These are phyloP conservation scores for Aspergillus ibericus DNA, from an alignment of 2,329 filamentous ascomycete genomes.

Conservation along the genomic window DNA sequence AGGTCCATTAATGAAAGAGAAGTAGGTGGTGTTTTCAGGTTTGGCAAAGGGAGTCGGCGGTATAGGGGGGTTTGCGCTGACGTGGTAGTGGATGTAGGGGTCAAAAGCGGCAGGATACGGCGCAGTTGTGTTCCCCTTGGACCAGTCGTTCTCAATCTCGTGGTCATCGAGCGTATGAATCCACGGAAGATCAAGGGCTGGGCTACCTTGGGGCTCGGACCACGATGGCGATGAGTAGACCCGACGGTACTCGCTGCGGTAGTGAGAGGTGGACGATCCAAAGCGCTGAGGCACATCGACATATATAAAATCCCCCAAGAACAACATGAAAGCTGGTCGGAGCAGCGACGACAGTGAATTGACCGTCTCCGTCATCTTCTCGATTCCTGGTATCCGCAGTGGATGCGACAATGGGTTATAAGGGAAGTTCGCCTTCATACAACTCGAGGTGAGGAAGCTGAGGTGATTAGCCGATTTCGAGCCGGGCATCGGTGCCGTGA, in stretches of 20 bases:
- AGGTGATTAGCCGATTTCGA: constrained; percentile 67
- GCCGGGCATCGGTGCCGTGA: constrained; percentile 71
- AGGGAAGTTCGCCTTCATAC: constrained; percentile 86
- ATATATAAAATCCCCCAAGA: constrained; percentile 53
- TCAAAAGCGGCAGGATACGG: constrained; percentile 78
- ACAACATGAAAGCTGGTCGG: constrained; percentile 59
- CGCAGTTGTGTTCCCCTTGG: constrained; percentile 71
- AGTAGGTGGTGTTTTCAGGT: constrained; percentile 72
- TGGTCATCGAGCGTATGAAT: constrained; percentile 97
- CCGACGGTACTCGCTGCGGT: constrained; percentile 87
- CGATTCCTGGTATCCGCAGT: constrained; percentile 77
- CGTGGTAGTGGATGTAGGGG: constrained; percentile 85
- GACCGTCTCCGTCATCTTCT: constrained; percentile 71
- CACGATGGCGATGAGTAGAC: constrained; percentile 96
- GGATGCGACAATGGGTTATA: constrained; percentile 84
- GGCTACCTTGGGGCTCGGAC: constrained; percentile 61
- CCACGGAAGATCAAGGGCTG: constrained; percentile 73
- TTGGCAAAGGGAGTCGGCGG: constrained; percentile 50
- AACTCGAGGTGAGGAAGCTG: constrained; percentile 89
- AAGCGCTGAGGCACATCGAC: constrained; percentile 79
- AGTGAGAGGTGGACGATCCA: constrained; percentile 70
- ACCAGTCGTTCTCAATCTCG: constrained; percentile 93
- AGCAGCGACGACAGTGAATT: constrained; percentile 62
- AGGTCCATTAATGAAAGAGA: constrained; percentile 83
- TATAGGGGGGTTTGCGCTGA: constrained; percentile 75